Evolutionary conservation across 371 early-diverging fungal genomes (phyloP).

Genomic region (Syncephalastrum contaminatum): DNA sequence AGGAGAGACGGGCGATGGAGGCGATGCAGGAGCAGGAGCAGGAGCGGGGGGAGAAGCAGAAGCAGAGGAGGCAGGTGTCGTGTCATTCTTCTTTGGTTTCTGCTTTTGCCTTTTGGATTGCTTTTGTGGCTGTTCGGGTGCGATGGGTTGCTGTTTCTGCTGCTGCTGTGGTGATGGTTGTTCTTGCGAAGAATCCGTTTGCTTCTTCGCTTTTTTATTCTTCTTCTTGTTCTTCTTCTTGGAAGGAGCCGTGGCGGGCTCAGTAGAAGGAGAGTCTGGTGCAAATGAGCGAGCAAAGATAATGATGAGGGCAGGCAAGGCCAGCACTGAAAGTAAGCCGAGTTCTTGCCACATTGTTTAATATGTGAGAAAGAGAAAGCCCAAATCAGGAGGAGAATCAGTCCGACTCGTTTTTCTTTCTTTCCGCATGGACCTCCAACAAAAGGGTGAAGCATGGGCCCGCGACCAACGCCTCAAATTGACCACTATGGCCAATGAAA

Average conservation of each 20-base stretch:
- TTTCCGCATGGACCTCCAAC: too few species aligned
- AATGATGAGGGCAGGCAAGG: slow-evolving; percentile 22
- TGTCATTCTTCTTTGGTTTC: not conserved
- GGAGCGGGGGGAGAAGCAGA: too few species aligned
- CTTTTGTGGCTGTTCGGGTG: slow-evolving; percentile 3
- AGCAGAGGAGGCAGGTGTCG: not conserved
- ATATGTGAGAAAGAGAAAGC: too few species aligned
- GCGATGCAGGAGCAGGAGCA: too few species aligned
- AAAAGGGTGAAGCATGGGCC: too few species aligned
- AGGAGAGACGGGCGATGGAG: not conserved
- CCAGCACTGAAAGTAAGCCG: slow-evolving; percentile 20
- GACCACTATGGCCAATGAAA: too few species aligned
- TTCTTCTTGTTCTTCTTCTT: slow-evolving; percentile 14
- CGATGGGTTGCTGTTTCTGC: not conserved
- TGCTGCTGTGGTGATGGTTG: not conserved
- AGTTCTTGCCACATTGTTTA: slow-evolving; percentile 20
- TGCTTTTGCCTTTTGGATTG: slow-evolving; percentile 1
- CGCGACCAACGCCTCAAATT: too few species aligned
- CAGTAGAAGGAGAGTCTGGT: not conserved
- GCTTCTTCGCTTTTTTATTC: slow-evolving; percentile 17
- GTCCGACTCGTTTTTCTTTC: too few species aligned
- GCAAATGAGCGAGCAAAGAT: slow-evolving; percentile 11
- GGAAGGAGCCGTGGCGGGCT: not conserved
- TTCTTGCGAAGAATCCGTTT: slow-evolving; percentile 6
- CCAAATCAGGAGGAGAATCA: too few species aligned